Evolutionary conservation across 768 basidiomycete species (phyloP).

Genomic region (Lactarius vividus): DNA sequence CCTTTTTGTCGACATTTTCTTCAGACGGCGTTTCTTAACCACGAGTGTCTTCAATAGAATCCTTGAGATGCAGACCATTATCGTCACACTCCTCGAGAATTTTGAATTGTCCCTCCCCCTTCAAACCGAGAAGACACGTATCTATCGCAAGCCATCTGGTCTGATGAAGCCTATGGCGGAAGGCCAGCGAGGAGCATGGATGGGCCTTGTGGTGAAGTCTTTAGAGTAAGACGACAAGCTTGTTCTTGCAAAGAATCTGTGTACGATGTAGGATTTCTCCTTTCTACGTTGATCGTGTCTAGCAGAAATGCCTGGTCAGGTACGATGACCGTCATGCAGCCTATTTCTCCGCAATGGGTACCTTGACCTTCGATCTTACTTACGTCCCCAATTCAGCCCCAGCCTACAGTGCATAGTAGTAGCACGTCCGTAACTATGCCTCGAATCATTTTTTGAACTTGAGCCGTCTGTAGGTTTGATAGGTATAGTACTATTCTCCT

Average conservation of each 20-base stretch:
- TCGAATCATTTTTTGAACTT: too few species aligned
- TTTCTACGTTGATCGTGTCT: too few species aligned
- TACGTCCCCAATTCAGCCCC: too few species aligned
- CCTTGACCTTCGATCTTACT: too few species aligned
- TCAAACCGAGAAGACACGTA: conserved; percentile 3
- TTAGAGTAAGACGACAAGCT: background rate
- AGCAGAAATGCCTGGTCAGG: too few species aligned
- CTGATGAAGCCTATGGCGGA: conserved; percentile 6
- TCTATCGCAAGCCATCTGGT: conserved; percentile 6
- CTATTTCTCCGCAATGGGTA: too few species aligned
- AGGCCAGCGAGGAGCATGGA: background rate
- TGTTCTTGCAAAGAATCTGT: background rate
- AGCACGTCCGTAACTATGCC: too few species aligned
- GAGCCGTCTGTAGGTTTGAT: too few species aligned
- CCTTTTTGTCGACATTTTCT: background rate
- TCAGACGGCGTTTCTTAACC: background rate
- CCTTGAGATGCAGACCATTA: conserved; percentile 8
- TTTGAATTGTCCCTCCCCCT: conserved; percentile 12
- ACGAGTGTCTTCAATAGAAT: background rate
- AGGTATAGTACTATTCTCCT: too few species aligned
- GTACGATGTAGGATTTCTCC: too few species aligned
- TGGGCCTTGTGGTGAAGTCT: conserved; percentile 6
- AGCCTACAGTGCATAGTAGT: too few species aligned
- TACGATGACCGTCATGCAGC: too few species aligned
- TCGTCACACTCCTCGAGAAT: conserved; percentile 1